Base-by-base conservation (phyloP, 2,329 filamentous ascomycete genomes). In the Talaromyces piceae region DNA sequence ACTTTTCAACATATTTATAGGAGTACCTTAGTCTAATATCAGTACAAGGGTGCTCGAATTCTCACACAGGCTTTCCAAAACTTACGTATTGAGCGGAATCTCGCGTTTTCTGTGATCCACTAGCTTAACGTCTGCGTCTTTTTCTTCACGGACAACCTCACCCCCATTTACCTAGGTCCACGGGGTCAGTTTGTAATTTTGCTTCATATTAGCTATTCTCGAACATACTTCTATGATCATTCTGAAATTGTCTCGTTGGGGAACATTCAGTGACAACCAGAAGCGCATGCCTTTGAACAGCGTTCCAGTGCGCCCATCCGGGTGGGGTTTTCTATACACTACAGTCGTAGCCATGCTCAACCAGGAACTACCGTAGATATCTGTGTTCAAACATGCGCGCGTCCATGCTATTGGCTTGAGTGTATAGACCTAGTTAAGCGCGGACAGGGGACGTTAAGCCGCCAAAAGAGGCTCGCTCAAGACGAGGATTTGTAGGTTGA, bases 1-100 rank as follows among this genome's bases (percentile, higher is more conserved):
- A 83, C 33, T 69, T 61, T 39, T 82, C 77, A 45, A 86, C 72
- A 61, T 77, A 84, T 52, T 68, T 73, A 60, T 79, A 85, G 1
- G 79, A 82, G 55, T 78, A 73, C 4, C 74, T 76, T 41, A 26
- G 16, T 23, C 28, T 45, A 23, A 22, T 30, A 44, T 16, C 20
- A 33, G 28, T 18, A 20, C 5, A 37, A 18, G 13, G 18, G 18
- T 37, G 2, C 33, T 18, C 7, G 20, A 16, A 20, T 20, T 37
- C 16, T 18, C 23, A 26, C n/a, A 41, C 12, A 31, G 2, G 22
- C 25, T 16, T n/a, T 12, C 26, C 20, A 8, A 31, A 47, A 61
- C 70, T 45, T 67, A 76, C 67, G 75, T 75, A 41, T 76, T 75
- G 1, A 73, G 63, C 12, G 77, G 75, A 26, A 71, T 67, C 54